Conservation (phyloP, 2,329 filamentous ascomycete species). For the Trichoderma afroharzianum region DNA sequence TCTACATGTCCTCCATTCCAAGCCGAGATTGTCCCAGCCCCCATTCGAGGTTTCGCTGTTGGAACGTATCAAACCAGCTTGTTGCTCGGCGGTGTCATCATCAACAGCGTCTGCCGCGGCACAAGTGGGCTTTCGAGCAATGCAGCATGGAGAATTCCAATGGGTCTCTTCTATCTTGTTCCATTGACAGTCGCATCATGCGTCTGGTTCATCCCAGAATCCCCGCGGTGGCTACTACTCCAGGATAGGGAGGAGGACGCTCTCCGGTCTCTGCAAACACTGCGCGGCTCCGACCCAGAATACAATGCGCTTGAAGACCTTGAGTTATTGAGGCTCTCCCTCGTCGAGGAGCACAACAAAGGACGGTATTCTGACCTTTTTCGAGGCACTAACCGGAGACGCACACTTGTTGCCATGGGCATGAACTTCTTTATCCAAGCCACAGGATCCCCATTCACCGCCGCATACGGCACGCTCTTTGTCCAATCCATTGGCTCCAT, state of each 20-base stretch:
- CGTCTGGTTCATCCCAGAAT: constrained; percentile 9
- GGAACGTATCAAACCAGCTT: constrained; percentile 5
- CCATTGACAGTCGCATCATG: constrained; percentile 2
- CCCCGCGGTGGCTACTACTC: neutral
- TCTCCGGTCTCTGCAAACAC: neutral
- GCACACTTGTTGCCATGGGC: constrained; percentile 5
- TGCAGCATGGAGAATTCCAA: constrained; percentile 7
- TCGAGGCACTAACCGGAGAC: neutral
- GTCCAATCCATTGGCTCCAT: constrained; percentile 6
- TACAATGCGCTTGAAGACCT: constrained; percentile 2
- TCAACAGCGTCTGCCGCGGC: constrained; percentile 7
- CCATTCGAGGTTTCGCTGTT: constrained; percentile 6
- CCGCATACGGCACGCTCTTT: constrained; percentile 3
- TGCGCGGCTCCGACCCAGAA: neutral
- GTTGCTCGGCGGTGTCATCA: neutral
- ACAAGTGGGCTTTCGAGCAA: constrained; percentile 2
- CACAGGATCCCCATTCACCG: constrained; percentile 6
- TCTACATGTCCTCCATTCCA: constrained; percentile 9
- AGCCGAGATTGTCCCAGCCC: constrained; percentile 2
- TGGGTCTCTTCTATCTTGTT: constrained; percentile 1
- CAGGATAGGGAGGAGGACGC: constrained; percentile 7
- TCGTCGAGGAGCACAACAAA: neutral
- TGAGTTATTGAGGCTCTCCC: neutral
- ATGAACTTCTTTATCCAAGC: constrained; percentile 11
- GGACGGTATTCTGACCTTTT: neutral